Evolutionary conservation across 768 basidiomycete genomes (phyloP).

Genomic region (Boletus rubropictus): DNA sequence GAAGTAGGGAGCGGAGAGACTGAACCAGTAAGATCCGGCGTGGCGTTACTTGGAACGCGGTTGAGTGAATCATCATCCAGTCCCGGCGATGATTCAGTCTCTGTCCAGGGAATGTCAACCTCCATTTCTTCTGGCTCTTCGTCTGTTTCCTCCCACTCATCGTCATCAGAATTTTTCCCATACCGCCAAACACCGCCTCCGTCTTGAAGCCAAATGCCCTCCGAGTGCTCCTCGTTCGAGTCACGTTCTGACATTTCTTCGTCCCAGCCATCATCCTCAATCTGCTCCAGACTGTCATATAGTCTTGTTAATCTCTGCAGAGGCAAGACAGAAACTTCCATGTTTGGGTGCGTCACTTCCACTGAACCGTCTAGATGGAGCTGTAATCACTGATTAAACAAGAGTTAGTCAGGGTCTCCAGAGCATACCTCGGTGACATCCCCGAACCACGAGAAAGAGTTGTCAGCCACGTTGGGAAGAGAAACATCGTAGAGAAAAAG

Average conservation of each 20-base stretch:
- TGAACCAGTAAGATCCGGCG: slow-evolving; percentile 19
- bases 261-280: slow-evolving; percentile 63
- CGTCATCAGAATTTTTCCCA: slow-evolving; percentile 27
- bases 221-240: slow-evolving; percentile 40
- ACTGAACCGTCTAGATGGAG: slow-evolving; percentile 70
- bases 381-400: slow-evolving; percentile 33
- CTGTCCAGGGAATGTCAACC: slow-evolving; percentile 28
- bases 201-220: slow-evolving; percentile 40
- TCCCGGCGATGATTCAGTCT: slow-evolving; percentile 18
- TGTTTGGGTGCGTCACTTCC: slow-evolving; percentile 66
- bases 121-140: slow-evolving; percentile 36
- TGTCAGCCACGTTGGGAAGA: slow-evolving; percentile 36
- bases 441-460: slow-evolving; percentile 70
- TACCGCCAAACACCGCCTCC: slow-evolving; percentile 33
- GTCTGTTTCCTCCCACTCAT: slow-evolving; percentile 39
- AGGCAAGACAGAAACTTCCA: slow-evolving; percentile 43
- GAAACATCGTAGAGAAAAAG: slow-evolving; percentile 39
- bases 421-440: slow-evolving; percentile 68
- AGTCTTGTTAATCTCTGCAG: slow-evolving; percentile 68
- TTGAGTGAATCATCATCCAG: slow-evolving; percentile 17
- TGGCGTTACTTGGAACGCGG: slow-evolving; percentile 11
- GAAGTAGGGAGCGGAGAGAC: slow-evolving; percentile 24
- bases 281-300: slow-evolving; percentile 76
- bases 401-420: slow-evolving; percentile 3
- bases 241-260: slow-evolving; percentile 30